These are phyloP conservation scores for Botrytis fragariae DNA, from an alignment of 2,329 filamentous ascomycete genomes.

Conservation along the genomic window DNA sequence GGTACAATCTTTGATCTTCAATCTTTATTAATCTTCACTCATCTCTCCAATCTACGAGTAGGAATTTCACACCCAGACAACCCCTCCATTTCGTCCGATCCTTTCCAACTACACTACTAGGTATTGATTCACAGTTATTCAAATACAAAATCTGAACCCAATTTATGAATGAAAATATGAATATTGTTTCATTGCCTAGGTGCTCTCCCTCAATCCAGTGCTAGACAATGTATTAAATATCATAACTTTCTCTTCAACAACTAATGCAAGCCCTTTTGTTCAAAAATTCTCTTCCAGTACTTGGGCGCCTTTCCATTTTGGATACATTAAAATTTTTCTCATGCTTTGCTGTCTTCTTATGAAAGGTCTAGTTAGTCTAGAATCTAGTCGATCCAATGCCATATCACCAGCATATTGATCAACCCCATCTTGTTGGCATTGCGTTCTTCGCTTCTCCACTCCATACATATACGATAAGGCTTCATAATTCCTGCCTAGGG, in stretches of 20 bases:
- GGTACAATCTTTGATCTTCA: background rate
- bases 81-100: conserved; percentile 5
- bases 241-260: background rate
- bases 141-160: background rate
- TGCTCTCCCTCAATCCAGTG: background rate
- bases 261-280: background rate
- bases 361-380: background rate
- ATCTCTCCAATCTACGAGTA: background rate
- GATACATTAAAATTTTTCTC: background rate
- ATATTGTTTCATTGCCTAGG: background rate
- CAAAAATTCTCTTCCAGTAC: conserved; percentile 10
- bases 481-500: conserved; percentile 8
- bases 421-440: conserved; percentile 20
- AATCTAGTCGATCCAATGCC: conserved; percentile 15
- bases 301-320: background rate
- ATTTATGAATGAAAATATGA: background rate
- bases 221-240: background rate
- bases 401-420: conserved; percentile 8
- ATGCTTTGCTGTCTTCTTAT: conserved; percentile 18
- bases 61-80: background rate
- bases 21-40: background rate
- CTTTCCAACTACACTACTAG: background rate
- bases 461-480: background rate
- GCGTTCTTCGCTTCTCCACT: conserved; percentile 15
- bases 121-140: background rate